These are phyloP conservation scores for Botrytis fragariae DNA, from an alignment of 2,329 filamentous ascomycete genomes.

Conservation along the genomic window DNA sequence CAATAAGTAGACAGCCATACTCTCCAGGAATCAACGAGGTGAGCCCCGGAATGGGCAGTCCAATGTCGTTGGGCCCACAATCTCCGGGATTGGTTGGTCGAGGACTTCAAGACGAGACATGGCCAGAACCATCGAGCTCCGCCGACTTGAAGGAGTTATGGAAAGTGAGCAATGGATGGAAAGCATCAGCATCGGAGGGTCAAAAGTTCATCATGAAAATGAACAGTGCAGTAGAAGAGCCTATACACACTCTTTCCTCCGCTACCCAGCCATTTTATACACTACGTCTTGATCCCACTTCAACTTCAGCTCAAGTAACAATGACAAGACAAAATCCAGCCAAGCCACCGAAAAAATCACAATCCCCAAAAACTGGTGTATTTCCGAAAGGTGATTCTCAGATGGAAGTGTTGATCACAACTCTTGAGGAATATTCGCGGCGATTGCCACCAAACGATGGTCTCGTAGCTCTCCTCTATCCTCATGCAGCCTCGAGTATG, in stretches of 20 bases:
- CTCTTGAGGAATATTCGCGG: slow-evolving; percentile 54
- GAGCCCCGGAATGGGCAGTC: slow-evolving; percentile 35
- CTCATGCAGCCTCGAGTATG: slow-evolving; percentile 60
- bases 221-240: slow-evolving; percentile 56
- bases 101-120: slow-evolving; percentile 33
- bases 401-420: slow-evolving; percentile 54
- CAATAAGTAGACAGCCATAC: slow-evolving; percentile 66
- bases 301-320: slow-evolving; percentile 59
- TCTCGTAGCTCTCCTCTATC: slow-evolving; percentile 67
- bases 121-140: slow-evolving; percentile 41
- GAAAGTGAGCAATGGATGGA: slow-evolving; percentile 69
- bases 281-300: slow-evolving; percentile 62
- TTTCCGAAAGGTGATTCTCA: slow-evolving; percentile 30
- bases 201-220: slow-evolving; percentile 59
- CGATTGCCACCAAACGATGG: slow-evolving; percentile 57
- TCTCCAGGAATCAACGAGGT: slow-evolving; percentile 38
- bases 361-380: slow-evolving; percentile 27
- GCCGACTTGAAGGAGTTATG: slow-evolving; percentile 64
- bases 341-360: slow-evolving; percentile 42
- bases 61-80: slow-evolving; percentile 29
- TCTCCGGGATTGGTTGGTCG: slow-evolving; percentile 34
- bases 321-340: slow-evolving; percentile 59
- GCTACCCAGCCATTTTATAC: slow-evolving; percentile 63
- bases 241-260: slow-evolving; percentile 65
- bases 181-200: slow-evolving; percentile 58